Evolutionary conservation across 1,284 basidiomycete genomes (phyloP).

Genomic region (Malassezia dermatis): DNA sequence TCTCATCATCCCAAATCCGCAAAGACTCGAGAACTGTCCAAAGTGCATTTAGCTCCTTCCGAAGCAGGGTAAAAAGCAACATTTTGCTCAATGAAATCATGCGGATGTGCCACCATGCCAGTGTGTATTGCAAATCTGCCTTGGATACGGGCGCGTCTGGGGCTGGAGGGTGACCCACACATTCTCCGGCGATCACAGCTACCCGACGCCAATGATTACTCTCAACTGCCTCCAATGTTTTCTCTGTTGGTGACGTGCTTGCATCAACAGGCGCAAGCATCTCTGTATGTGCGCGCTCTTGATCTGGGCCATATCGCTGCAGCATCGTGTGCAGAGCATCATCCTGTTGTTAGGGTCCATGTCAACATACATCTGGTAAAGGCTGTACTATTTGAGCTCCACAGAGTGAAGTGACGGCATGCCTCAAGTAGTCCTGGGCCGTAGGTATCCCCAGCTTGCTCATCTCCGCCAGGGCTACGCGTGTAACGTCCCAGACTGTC

Average conservation of each 20-base stretch:
- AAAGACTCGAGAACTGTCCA: slow-evolving; percentile 9
- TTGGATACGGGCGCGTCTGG: background rate
- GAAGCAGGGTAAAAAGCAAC: background rate
- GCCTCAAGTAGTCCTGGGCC: background rate
- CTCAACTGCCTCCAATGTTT: background rate
- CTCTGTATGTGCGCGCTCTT: background rate
- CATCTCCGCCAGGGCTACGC: background rate
- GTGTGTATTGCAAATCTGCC: background rate
- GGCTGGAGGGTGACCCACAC: background rate
- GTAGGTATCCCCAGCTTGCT: background rate
- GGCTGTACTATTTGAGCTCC: background rate
- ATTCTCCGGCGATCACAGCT: background rate
- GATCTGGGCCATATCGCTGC: slow-evolving; percentile 3
- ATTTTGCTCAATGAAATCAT: slow-evolving; percentile 8
- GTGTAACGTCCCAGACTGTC: background rate
- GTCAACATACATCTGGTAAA: background rate
- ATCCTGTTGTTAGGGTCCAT: background rate
- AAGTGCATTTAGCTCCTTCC: background rate
- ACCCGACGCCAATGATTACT: slow-evolving; percentile 4
- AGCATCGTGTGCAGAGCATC: background rate
- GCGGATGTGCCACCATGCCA: slow-evolving; percentile 16
- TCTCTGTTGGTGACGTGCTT: background rate
- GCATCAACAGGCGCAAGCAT: background rate
- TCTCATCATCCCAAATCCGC: background rate
- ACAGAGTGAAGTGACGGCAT: background rate